Base-by-base conservation (phyloP, 2,329 filamentous ascomycete species). In the Fusarium austroafricanum region DNA sequence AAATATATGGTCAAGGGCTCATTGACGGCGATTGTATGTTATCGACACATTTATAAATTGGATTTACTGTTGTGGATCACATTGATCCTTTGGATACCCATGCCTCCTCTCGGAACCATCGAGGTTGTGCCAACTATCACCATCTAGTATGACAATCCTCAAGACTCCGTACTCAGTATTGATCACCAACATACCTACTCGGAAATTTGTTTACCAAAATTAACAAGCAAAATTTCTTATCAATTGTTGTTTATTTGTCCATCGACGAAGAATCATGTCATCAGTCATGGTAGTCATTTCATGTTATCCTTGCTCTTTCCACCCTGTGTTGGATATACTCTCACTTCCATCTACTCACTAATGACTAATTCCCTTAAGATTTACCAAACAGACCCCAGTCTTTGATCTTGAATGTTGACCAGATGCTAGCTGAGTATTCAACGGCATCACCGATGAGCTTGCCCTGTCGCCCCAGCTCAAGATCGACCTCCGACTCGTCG, bases 321-420 rank as follows among this genome's bases (percentile, higher is more conserved):
- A 23, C 26, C 29, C 21, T 35, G 37, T 17, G 10, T 42, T 29
- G 17, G 33, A 45, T 20, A 23, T 40, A 15, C 18, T 39, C n/a
- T 44, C 12, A 37, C 18, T 35, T 42, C 20, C 28, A 37, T 4
- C 28, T 18, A 18, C 38, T 17, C 33, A 40, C 12, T 10, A 39
- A 20, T 5, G 23, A 23, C 21, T n/a, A 8, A 10, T 7, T 15
- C 3, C 12, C 46, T 71, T 49, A 78, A 10, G 61, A 31, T 40
- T 75, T 71, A 14, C 79, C 80, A 67, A 97, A 97, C 38, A 97
- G 80, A 1, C 83, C 84, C 91, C 92, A 97, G 76, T 97, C 91
- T 79, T 89, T 89, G 58, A 97, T 86, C 74, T 91, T 87, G 73
- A 97, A 90, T 0, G 85, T 90, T 75, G 88, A 85, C 84, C 92